These are phyloP conservation scores for Boletales sp. DNA, from an alignment of 768 basidiomycete genomes.

Conservation along the genomic window DNA sequence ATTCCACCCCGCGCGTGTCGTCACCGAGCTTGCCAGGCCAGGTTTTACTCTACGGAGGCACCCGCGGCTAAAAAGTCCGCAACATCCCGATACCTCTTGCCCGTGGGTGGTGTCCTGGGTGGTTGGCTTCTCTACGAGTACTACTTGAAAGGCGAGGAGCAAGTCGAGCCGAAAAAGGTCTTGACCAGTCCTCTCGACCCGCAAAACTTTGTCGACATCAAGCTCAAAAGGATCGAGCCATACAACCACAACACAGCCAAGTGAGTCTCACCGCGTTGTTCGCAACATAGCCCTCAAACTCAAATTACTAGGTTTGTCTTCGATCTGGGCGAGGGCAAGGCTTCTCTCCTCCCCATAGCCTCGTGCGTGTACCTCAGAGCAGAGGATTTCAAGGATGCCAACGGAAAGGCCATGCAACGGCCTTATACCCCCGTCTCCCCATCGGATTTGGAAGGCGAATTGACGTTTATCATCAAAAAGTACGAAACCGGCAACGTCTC, in stretches of 20 bases:
- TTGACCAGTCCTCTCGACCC: slow-evolving; percentile 73
- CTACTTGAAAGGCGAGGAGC: slow-evolving; percentile 33
- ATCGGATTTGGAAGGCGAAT: slow-evolving; percentile 68
- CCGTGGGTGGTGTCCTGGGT: slow-evolving; percentile 36
- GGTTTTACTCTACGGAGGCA: slow-evolving; percentile 46
- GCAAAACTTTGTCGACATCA: slow-evolving; percentile 73
- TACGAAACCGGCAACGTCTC: slow-evolving; percentile 82
- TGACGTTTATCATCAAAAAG: slow-evolving; percentile 81
- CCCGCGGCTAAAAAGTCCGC: slow-evolving; percentile 46
- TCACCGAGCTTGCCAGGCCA: slow-evolving; percentile 26
- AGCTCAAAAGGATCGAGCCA: slow-evolving; percentile 72
- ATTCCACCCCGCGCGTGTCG: neutral
- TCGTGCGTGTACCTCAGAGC: slow-evolving; percentile 78
- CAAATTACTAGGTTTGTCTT: slow-evolving; percentile 60
- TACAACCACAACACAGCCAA: slow-evolving; percentile 95
- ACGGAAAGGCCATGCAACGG: slow-evolving; percentile 84
- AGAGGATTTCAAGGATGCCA: slow-evolving; percentile 64
- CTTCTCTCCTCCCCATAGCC: slow-evolving; percentile 74
- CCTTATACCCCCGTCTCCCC: slow-evolving; percentile 93
- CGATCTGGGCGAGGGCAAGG: slow-evolving; percentile 72
- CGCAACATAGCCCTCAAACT: neutral
- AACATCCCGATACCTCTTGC: slow-evolving; percentile 42
- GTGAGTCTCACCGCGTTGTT: slow-evolving; percentile 36
- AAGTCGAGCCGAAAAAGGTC: slow-evolving; percentile 35
- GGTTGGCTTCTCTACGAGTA: slow-evolving; percentile 49